phyloP scores from a whole-genome alignment of 2,329 filamentous ascomycete species.

The Cercospora sesami region DNA sequence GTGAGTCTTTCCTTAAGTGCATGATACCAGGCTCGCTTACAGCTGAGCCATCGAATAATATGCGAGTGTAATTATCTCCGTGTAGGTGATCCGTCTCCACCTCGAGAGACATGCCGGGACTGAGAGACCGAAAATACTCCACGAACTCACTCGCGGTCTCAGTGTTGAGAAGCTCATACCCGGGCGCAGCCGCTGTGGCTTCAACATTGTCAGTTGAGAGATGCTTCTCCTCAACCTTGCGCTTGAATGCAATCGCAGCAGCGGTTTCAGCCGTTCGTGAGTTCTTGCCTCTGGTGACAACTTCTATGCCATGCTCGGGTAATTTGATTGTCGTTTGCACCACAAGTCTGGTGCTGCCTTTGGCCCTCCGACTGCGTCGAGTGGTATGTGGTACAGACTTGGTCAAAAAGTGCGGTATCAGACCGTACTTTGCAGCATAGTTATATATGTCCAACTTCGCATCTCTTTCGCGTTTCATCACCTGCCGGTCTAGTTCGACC shows the following conservation, averaged over 20 bases:
- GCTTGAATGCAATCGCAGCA: conserved; percentile 44
- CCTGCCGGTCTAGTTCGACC: conserved; percentile 22
- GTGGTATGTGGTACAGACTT: conserved; percentile 4
- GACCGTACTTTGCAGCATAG: conserved; percentile 45
- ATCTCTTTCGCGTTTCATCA: conserved; percentile 30
- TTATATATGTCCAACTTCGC: conserved; percentile 43
- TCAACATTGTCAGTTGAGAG: conserved; percentile 13
- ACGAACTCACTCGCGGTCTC: conserved; percentile 44
- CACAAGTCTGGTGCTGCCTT: neutral
- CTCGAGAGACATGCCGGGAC: conserved; percentile 26
- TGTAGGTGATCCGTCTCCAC: conserved; percentile 22
- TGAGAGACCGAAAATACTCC: conserved; percentile 37
- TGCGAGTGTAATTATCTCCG: conserved; percentile 25
- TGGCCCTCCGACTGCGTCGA: conserved; percentile 2
- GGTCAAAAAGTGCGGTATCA: conserved; percentile 35
- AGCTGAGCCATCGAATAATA: conserved; percentile 36
- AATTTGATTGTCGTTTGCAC: conserved; percentile 35
- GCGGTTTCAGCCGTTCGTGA: conserved; percentile 38
- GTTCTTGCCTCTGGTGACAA: conserved; percentile 33
- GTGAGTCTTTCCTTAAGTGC: conserved; percentile 40
- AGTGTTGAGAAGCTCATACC: conserved; percentile 37
- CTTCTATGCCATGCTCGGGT: conserved; percentile 41
- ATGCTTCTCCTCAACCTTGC: conserved; percentile 40
- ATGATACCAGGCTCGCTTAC: conserved; percentile 37
- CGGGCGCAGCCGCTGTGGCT: neutral